phyloP scores from a whole-genome alignment of 306 rosid species.

The Vachellia collinsii region DNA sequence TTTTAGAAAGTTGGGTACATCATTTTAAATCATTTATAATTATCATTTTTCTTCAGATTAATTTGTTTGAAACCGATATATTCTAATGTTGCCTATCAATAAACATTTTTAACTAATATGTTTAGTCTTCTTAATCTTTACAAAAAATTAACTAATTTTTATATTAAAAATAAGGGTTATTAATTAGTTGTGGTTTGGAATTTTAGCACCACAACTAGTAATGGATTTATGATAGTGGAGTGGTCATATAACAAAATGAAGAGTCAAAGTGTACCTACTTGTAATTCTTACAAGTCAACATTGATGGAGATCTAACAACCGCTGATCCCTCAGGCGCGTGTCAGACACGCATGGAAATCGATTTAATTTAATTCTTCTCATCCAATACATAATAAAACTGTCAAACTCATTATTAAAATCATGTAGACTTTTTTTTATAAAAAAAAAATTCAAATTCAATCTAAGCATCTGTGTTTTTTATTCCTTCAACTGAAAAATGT shows the following conservation, averaged over 20 bases:
- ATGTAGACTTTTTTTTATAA: not conserved
- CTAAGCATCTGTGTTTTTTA: not conserved
- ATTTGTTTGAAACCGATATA: too few species aligned
- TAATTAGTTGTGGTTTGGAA: not conserved
- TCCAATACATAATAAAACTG: not conserved
- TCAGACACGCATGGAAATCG: not conserved
- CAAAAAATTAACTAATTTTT: too few species aligned
- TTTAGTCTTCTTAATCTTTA: too few species aligned
- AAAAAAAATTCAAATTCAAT: not conserved
- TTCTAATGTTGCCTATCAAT: too few species aligned
- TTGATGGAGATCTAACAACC: conserved; percentile 27
- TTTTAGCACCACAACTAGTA: not conserved
- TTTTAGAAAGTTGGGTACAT: too few species aligned
- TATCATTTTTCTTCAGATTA: too few species aligned
- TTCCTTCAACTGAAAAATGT: not conserved
- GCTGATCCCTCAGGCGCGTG: not conserved
- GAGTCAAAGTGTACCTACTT: conserved; percentile 9
- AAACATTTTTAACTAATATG: too few species aligned
- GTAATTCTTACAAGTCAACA: not conserved
- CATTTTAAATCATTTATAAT: too few species aligned
- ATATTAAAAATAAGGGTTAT: too few species aligned
- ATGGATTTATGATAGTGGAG: too few species aligned
- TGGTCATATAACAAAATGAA: not conserved
- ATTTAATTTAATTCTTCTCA: not conserved
- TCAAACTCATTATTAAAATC: not conserved